These are phyloP conservation scores for Fallopia convolvulus DNA, from an alignment of 148 eudicot species.

Conservation along the genomic window DNA sequence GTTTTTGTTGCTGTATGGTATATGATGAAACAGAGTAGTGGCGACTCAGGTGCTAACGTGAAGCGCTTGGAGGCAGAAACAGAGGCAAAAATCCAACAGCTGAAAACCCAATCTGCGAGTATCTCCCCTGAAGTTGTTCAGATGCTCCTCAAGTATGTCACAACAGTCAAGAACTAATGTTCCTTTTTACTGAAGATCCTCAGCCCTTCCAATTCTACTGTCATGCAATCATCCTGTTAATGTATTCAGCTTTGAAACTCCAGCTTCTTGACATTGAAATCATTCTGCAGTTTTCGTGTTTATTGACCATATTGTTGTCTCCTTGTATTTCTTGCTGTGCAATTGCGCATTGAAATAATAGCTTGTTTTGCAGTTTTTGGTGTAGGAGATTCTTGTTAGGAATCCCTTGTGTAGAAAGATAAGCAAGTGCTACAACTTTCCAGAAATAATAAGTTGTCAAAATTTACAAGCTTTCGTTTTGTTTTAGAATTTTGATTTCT, in stretches of 20 bases:
- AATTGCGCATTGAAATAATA: not conserved
- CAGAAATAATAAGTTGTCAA: too few species aligned
- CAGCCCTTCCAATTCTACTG: not conserved
- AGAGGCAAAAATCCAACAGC: slow-evolving; percentile 52
- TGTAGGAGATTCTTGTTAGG: not conserved
- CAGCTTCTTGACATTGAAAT: not conserved
- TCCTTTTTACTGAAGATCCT: not conserved
- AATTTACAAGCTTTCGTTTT: too few species aligned
- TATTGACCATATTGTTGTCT: not conserved
- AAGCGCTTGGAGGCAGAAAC: slow-evolving; percentile 93
- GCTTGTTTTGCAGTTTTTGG: not conserved
- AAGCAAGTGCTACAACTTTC: too few species aligned
- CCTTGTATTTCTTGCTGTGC: not conserved
- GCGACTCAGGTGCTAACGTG: slow-evolving; percentile 96
- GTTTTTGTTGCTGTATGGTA: not conserved
- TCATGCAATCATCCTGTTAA: not conserved
- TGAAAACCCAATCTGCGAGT: slow-evolving; percentile 54
- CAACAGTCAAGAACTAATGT: slow-evolving; percentile 58
- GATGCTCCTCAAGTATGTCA: slow-evolving; percentile 85
- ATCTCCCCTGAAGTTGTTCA: slow-evolving; percentile 75
- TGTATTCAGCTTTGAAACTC: not conserved
- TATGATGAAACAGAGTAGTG: slow-evolving; percentile 58
- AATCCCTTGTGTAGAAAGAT: not conserved
- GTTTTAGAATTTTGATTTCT: too few species aligned
- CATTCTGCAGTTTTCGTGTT: not conserved